Conservation (phyloP, 1,284 basidiomycete species). For the Ceratobasidium sp. region DNA sequence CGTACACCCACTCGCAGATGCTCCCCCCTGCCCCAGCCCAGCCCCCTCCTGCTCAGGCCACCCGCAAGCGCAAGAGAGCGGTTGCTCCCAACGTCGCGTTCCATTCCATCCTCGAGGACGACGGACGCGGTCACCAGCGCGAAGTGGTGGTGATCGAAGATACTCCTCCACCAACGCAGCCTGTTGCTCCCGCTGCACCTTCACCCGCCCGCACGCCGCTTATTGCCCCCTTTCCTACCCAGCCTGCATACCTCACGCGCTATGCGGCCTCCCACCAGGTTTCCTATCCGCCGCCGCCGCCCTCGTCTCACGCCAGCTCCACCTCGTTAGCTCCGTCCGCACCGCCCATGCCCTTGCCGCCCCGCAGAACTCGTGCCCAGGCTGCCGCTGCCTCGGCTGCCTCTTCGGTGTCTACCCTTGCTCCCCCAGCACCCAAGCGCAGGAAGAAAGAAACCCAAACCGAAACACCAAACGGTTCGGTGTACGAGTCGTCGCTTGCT, state of each 20-base stretch:
- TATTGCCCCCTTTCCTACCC: slow-evolving; percentile 52
- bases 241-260: slow-evolving; percentile 31
- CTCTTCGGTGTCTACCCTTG: slow-evolving; percentile 58
- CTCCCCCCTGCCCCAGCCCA: slow-evolving; percentile 54
- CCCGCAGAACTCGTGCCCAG: slow-evolving; percentile 78
- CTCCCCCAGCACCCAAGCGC: slow-evolving; percentile 48
- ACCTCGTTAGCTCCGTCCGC: slow-evolving; percentile 63
- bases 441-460: slow-evolving; percentile 45
- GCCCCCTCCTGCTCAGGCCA: slow-evolving; percentile 56
- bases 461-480: slow-evolving; percentile 27
- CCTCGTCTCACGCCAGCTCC: slow-evolving; percentile 43
- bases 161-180: slow-evolving; percentile 71
- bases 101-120: slow-evolving; percentile 65
- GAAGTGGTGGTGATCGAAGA: slow-evolving; percentile 89
- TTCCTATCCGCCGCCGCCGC: slow-evolving; percentile 50
- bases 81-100: slow-evolving; percentile 71
- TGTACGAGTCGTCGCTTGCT: slow-evolving; percentile 42
- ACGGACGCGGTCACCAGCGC: slow-evolving; percentile 70
- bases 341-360: slow-evolving; percentile 63
- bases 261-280: slow-evolving; percentile 36
- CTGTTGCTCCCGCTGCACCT: slow-evolving; percentile 8
- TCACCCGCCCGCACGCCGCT: slow-evolving; percentile 30
- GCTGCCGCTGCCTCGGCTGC: slow-evolving; percentile 78
- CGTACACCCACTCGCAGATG: slow-evolving; percentile 42
- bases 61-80: slow-evolving; percentile 78